These are phyloP conservation scores for Colletotrichum tabaci DNA, from an alignment of 2,329 filamentous ascomycete species.

Conservation along the genomic window DNA sequence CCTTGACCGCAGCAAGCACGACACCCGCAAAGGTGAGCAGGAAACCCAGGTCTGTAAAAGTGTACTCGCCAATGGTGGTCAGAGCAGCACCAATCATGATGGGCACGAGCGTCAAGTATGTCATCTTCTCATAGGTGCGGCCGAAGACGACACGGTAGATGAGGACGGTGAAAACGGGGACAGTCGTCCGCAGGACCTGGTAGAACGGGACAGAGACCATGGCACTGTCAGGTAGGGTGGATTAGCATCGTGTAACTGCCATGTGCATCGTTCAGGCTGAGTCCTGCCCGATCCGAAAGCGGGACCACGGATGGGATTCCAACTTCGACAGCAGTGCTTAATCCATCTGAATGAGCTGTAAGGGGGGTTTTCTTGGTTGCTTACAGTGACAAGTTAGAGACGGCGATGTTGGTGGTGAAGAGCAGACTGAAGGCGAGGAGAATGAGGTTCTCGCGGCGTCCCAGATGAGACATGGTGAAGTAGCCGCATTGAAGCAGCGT, in stretches of 20 bases:
- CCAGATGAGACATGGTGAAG: slow-evolving; percentile 67
- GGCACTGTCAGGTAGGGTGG: slow-evolving; percentile 46
- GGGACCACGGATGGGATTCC: slow-evolving; percentile 14
- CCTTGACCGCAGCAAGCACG: slow-evolving; percentile 69
- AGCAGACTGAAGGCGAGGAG: slow-evolving; percentile 72
- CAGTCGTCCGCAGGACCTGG: slow-evolving; percentile 74
- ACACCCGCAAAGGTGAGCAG: slow-evolving; percentile 69
- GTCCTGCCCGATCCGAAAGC: slow-evolving; percentile 12
- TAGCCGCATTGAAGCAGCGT: slow-evolving; percentile 65
- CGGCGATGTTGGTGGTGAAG: slow-evolving; percentile 75
- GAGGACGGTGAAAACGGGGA: slow-evolving; percentile 73
- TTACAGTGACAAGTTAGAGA: slow-evolving; percentile 74
- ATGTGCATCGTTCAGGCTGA: not conserved
- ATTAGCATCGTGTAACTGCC: slow-evolving; percentile 35
- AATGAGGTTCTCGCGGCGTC: slow-evolving; percentile 67
- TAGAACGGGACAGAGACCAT: slow-evolving; percentile 78
- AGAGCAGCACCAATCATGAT: slow-evolving; percentile 72
- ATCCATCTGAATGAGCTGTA: not conserved
- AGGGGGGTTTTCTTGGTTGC: slow-evolving; percentile 40
- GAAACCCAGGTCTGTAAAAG: slow-evolving; percentile 72
- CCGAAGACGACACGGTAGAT: slow-evolving; percentile 72
- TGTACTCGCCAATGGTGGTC: slow-evolving; percentile 75
- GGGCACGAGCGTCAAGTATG: slow-evolving; percentile 73
- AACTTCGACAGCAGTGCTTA: slow-evolving; percentile 8
- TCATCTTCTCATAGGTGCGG: slow-evolving; percentile 68